Percentiles rank a stretch among this genome's conserved stretches.
These are phyloP conservation scores for Kwoniella newhampshirensis DNA, from an alignment of 768 basidiomycete genomes.

Conservation along the genomic window DNA sequence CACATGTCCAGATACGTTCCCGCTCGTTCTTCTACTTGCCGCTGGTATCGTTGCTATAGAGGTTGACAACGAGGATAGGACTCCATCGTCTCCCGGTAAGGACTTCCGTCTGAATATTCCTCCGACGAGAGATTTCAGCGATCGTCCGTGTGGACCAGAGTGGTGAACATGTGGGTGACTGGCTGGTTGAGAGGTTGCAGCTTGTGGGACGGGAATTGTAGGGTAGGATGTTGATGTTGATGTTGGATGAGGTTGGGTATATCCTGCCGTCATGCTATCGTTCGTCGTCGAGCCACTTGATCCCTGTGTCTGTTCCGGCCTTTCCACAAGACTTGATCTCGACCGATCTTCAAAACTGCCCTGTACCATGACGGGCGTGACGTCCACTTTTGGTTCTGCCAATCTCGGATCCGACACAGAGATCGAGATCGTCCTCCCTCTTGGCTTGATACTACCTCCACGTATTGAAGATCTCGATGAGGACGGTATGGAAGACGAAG, in stretches of 20 bases:
- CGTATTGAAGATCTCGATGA: slow-evolving; percentile 36
- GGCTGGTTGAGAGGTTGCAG: background rate
- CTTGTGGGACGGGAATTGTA: background rate
- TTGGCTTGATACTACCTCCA: slow-evolving; percentile 3
- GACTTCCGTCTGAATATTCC: slow-evolving; percentile 33
- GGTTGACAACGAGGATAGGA: background rate
- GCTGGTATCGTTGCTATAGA: no score
- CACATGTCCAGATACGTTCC: no score
- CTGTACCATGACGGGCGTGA: slow-evolving; percentile 2
- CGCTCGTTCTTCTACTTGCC: no score
- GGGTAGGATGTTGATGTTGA: slow-evolving; percentile 8
- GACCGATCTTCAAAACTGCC: background rate
- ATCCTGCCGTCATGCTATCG: no score
- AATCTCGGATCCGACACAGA: slow-evolving; percentile 21
- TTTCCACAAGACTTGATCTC: no score
- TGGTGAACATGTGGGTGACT: background rate
- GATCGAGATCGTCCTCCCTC: slow-evolving; percentile 17
- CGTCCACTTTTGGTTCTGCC: slow-evolving; percentile 31
- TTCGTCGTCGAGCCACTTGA: no score
- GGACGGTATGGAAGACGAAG: slow-evolving; percentile 37
- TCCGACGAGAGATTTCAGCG: slow-evolving; percentile 41
- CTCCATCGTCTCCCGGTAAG: slow-evolving; percentile 4
- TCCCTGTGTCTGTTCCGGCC: no score
- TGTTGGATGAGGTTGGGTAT: no score
- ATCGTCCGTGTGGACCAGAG: slow-evolving; percentile 15